phyloP scores from a whole-genome alignment of 208 protist species.

The Novymonas esmeraldas region DNA sequence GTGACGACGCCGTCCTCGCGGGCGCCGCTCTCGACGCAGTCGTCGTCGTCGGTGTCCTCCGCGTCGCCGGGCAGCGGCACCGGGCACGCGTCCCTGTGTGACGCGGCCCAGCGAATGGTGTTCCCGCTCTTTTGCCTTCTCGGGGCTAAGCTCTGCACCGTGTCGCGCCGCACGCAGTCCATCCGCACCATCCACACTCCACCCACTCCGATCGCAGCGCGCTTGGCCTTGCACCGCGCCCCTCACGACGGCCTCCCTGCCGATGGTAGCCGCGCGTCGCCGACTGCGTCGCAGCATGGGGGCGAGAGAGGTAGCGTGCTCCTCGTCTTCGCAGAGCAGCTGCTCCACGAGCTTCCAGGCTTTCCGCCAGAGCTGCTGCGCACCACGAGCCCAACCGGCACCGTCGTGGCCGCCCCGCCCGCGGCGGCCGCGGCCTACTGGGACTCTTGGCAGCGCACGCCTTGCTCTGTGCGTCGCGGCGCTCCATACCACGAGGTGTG shows the following conservation, averaged over 20 bases:
- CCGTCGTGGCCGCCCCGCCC: slow-evolving; percentile 23
- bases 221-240: not conserved
- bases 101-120: slow-evolving; percentile 11
- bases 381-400: slow-evolving; percentile 41
- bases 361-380: slow-evolving; percentile 42
- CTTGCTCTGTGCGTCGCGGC: slow-evolving; percentile 13
- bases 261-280: not conserved
- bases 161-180: slow-evolving; percentile 13
- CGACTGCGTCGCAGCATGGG: not conserved
- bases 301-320: slow-evolving; percentile 8
- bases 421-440: slow-evolving; percentile 8
- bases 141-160: slow-evolving; percentile 22
- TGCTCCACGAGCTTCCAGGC: slow-evolving; percentile 25
- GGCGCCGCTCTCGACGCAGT: not conserved
- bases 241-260: not conserved
- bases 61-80: not conserved
- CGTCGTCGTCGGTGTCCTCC: not conserved
- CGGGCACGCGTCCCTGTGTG: not conserved
- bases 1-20: not conserved
- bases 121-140: slow-evolving; percentile 30
- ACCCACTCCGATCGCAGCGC: not conserved
- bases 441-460: slow-evolving; percentile 31
- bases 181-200: slow-evolving; percentile 24
- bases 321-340: slow-evolving; percentile 50
- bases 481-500: slow-evolving; percentile 37